Percentiles rank a stretch among this genome's conserved stretches.
Conservation (phyloP, 2,329 filamentous ascomycete genomes). For the Knoxdaviesia proteae region DNA sequence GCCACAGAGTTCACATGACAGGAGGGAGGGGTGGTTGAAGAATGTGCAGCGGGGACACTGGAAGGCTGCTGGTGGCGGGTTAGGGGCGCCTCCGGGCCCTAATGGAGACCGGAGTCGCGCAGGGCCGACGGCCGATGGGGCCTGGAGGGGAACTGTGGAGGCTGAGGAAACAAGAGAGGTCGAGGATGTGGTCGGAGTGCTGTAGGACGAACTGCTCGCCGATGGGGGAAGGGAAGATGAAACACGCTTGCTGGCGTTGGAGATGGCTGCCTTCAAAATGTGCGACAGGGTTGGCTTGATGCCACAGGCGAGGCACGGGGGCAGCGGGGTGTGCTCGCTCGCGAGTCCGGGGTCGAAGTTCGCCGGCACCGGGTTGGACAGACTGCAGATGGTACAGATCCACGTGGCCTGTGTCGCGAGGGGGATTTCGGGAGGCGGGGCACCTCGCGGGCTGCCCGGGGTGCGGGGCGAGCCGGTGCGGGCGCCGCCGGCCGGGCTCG, state of each 20-base stretch:
- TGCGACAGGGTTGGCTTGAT: constrained; percentile 75
- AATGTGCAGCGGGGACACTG: constrained; percentile 84
- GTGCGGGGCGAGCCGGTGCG: neutral
- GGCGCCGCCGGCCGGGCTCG: neutral
- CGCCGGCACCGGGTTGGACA: constrained; percentile 77
- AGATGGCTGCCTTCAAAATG: constrained; percentile 70
- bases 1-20: constrained; percentile 79
- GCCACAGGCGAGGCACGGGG: constrained; percentile 79
- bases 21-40: constrained; percentile 70
- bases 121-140: too few relatives aligned
- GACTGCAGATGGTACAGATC: constrained; percentile 91
- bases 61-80: constrained; percentile 17
- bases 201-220: neutral
- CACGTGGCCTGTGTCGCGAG: constrained; percentile 52
- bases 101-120: too few relatives aligned
- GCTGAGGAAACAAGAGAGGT: neutral
- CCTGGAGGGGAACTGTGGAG: too few relatives aligned
- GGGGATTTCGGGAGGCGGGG: constrained; percentile 15
- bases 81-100: too few relatives aligned
- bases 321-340: constrained; percentile 56
- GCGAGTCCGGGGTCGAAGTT: constrained; percentile 80
- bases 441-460: neutral
- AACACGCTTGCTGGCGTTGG: constrained; percentile 40
- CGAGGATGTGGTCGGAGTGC: constrained; percentile 4
- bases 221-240: too few relatives aligned